Conservation (phyloP, 352 stramenopile species). For the Phytophthora colocasiae region DNA sequence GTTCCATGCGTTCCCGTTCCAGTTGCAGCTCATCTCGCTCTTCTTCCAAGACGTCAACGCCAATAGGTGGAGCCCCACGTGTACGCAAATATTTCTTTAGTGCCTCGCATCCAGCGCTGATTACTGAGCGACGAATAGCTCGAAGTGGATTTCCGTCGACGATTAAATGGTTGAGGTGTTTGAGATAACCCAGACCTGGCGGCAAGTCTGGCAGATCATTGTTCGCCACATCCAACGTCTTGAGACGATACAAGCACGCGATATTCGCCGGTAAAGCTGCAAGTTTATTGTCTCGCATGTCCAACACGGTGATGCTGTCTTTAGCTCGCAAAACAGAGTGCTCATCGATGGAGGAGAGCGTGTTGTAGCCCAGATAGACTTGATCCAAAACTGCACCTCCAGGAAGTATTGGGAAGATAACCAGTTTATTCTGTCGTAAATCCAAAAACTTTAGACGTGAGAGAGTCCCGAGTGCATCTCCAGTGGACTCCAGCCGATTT, state of each 20-base stretch:
- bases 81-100: slow-evolving; percentile 89
- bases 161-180: slow-evolving; percentile 79
- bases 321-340: slow-evolving; percentile 64
- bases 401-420: slow-evolving; percentile 67
- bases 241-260: slow-evolving; percentile 67
- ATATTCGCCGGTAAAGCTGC: slow-evolving; percentile 55
- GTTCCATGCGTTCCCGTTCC: slow-evolving; percentile 31
- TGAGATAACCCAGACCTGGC: slow-evolving; percentile 79
- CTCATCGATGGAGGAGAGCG: slow-evolving; percentile 63
- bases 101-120: slow-evolving; percentile 72
- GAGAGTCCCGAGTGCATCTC: slow-evolving; percentile 49
- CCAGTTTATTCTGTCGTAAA: slow-evolving; percentile 74
- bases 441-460: slow-evolving; percentile 71
- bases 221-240: slow-evolving; percentile 85
- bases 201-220: slow-evolving; percentile 84
- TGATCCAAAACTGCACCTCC: slow-evolving; percentile 69
- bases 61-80: slow-evolving; percentile 58
- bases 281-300: slow-evolving; percentile 88
- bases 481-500: slow-evolving; percentile 64
- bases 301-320: slow-evolving; percentile 75
- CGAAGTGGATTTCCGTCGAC: slow-evolving; percentile 81
- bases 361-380: slow-evolving; percentile 83
- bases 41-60: slow-evolving; percentile 69
- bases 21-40: slow-evolving; percentile 68
- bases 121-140: slow-evolving; percentile 67